These are phyloP conservation scores for Neonothopanus nambi DNA, from an alignment of 1,284 basidiomycete species.

Conservation along the genomic window DNA sequence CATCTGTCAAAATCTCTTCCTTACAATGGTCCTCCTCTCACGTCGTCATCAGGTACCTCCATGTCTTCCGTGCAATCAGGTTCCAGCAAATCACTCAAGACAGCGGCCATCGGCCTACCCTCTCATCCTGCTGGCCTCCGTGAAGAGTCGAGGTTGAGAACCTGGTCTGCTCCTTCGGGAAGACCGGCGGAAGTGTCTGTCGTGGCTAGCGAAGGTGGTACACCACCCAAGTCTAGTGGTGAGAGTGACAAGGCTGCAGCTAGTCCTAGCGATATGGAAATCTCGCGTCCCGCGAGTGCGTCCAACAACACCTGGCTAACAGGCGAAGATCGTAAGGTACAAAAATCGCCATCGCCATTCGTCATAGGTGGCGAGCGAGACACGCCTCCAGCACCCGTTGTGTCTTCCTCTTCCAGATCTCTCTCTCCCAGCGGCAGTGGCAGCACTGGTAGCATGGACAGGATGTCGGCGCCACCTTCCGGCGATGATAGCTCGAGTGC, in stretches of 20 bases:
- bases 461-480: neutral
- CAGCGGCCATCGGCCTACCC: neutral
- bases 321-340: neutral
- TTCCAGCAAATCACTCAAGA: neutral
- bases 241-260: neutral
- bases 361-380: neutral
- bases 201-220: neutral
- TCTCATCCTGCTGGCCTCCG: neutral
- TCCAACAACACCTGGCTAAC: neutral
- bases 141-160: conserved; percentile 3
- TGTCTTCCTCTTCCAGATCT: conserved; percentile 8
- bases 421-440: neutral
- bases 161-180: conserved; percentile 10
- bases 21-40: conserved; percentile 1
- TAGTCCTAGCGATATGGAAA: neutral
- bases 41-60: conserved; percentile 13
- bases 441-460: neutral
- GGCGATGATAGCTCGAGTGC: neutral
- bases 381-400: neutral
- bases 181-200: neutral
- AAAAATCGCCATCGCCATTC: conserved; percentile 6
- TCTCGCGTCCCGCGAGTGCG: neutral
- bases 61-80: conserved; percentile 9
- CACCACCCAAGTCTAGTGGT: neutral
- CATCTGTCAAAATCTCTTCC: neutral